Evolutionary conservation across 768 basidiomycete genomes (phyloP), one percentile per base, ranked within the genome.

Genomic region (Botryobasidium botryosum): DNA sequence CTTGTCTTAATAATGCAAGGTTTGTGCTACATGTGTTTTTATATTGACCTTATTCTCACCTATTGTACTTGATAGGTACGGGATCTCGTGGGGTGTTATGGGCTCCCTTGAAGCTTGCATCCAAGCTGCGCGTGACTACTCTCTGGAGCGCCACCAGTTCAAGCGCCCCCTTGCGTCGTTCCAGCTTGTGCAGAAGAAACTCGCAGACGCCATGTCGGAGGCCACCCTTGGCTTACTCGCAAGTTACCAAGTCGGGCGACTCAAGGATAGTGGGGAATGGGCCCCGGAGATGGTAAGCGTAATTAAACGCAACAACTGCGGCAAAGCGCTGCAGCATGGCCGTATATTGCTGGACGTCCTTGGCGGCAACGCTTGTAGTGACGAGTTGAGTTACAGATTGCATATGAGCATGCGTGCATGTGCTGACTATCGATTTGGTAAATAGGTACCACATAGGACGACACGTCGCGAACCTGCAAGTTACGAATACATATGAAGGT

Each of bases 131-230:
- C 74, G 83, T 18, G 68, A 69, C 8, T 96, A 97, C 57, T 82
- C 87, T 7, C 71, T 94, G 27, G 85, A 94, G 57, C 72, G 91
- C 13, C 72, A 78, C 38, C 92, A 97, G 61, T 97, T 97, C 65
- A 68, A 74, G 20, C 75, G 80, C 29, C 88, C 90, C 0, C 67
- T 96, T 3, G 91, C 86, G 2, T 81, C 82, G 4, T 97, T 92
- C 75, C 92, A 97, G 61, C 77, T 97, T n/a, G 70, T 96, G 15
- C 91, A 96, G 60, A 92, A 92, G 74, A 97, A 97, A 62, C 70
- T 97, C 13, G 88, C 81, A 3, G 90, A 96, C 52, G 90, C 92
- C 10, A 80, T 88, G 51, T 84, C 79, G 1, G 87, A 94, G 55
- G 72, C 77, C 6, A 73, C 79, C 1, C 66, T 91, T 10, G 86